These are phyloP conservation scores for Xylaria intraflava DNA, from an alignment of 495 filamentous ascomycete species.

Conservation along the genomic window DNA sequence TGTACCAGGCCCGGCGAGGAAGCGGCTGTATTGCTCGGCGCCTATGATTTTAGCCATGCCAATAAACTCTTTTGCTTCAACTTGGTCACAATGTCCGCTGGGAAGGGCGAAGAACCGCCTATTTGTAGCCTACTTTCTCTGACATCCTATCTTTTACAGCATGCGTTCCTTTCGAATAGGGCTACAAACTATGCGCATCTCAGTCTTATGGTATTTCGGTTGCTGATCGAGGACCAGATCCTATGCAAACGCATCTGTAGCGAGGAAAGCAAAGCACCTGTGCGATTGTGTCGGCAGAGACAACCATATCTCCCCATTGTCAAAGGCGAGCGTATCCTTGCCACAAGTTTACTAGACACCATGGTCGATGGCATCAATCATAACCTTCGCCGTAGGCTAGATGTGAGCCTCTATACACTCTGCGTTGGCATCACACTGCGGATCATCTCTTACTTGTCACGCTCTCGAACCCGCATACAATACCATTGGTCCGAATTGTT, in stretches of 20 bases:
- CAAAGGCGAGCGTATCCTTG: conserved; percentile 61
- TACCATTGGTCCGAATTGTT: conserved; percentile 98
- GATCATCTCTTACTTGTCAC: conserved; percentile 73
- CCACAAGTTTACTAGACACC: conserved; percentile 72
- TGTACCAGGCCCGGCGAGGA: conserved; percentile 63
- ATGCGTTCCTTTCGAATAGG: conserved; percentile 77
- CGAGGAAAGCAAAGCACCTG: conserved; percentile 65
- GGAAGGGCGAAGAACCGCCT: conserved; percentile 64
- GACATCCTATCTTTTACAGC: conserved; percentile 86
- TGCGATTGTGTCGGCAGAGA: conserved; percentile 84
- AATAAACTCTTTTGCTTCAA: conserved; percentile 95
- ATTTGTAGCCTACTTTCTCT: conserved; percentile 80
- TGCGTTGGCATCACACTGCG: conserved; percentile 75
- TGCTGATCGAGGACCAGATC: conserved; percentile 79
- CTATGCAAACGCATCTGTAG: conserved; percentile 81
- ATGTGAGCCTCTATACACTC: conserved; percentile 76
- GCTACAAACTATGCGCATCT: conserved; percentile 75
- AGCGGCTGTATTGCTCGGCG: conserved; percentile 70
- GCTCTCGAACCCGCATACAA: conserved; percentile 63
- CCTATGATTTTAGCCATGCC: conserved; percentile 88
- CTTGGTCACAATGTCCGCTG: conserved; percentile 58
- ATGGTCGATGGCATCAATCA: conserved; percentile 89
- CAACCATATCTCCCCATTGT: conserved; percentile 80
- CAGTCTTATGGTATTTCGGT: conserved; percentile 73
- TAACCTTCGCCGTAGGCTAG: conserved; percentile 79